Percentiles rank a stretch among this genome's conserved stretches.
Conservation (phyloP, 352 stramenopile species). For the Phytophthora sp. region DNA sequence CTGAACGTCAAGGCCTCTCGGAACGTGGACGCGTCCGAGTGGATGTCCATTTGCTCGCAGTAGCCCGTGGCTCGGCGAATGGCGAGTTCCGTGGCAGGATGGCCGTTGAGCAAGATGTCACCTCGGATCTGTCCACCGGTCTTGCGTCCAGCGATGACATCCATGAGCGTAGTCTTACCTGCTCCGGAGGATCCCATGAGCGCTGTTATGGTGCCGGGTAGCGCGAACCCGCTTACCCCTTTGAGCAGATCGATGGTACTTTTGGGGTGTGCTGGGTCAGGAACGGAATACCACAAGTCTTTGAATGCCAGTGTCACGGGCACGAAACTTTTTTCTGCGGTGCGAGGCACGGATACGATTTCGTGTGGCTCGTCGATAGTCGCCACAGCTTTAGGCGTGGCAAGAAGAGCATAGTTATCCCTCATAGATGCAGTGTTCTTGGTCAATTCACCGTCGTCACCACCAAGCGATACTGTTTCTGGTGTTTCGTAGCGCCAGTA, state of each 20-base stretch:
- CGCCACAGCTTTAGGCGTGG: conserved; percentile 1
- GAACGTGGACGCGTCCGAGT: conserved; percentile 86
- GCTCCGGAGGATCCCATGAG: conserved; percentile 67
- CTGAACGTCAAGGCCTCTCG: conserved; percentile 89
- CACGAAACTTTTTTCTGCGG: conserved; percentile 52
- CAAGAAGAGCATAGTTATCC: conserved; percentile 5
- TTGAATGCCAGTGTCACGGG: conserved; percentile 48
- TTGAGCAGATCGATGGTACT: conserved; percentile 45
- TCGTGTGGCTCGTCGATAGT: neutral
- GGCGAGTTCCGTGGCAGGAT: conserved; percentile 36
- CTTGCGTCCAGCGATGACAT: conserved; percentile 93
- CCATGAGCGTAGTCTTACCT: conserved; percentile 93
- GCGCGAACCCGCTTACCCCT: conserved; percentile 41
- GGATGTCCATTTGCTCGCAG: conserved; percentile 83
- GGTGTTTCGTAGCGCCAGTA: conserved; percentile 35
- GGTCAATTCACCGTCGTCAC: neutral
- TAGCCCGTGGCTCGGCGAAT: conserved; percentile 42
- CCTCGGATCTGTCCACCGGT: conserved; percentile 77
- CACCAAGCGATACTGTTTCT: conserved; percentile 9
- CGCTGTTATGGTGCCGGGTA: conserved; percentile 51
- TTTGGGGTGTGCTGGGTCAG: conserved; percentile 23
- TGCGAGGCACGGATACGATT: conserved; percentile 43
- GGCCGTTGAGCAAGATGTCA: conserved; percentile 86
- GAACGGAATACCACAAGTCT: conserved; percentile 46
- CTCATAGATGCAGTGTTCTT: neutral